Evolutionary conservation across 2,329 filamentous ascomycete genomes (phyloP).

Genomic region (Plenodomus biglobosus): DNA sequence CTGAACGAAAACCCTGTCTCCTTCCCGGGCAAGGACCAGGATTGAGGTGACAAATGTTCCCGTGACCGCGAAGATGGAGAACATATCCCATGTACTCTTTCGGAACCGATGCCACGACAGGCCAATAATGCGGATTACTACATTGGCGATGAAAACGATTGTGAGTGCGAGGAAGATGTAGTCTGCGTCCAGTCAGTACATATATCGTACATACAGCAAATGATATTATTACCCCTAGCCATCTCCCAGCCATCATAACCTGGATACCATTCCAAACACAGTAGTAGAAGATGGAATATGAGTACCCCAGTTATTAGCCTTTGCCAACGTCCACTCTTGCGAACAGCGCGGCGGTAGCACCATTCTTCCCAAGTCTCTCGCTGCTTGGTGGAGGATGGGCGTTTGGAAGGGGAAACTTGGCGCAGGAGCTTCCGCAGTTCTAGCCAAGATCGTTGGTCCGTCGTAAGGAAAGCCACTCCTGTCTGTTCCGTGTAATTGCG

Average conservation of each 20-base stretch:
- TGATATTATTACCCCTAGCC: conserved; percentile 55
- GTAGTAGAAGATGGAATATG: conserved; percentile 77
- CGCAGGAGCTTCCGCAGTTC: conserved; percentile 88
- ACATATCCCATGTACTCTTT: conserved; percentile 93
- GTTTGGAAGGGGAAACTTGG: conserved; percentile 93
- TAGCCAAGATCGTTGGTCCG: conserved; percentile 95
- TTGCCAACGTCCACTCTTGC: conserved; percentile 94
- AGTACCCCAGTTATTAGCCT: conserved; percentile 76
- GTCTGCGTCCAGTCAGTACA: conserved; percentile 50
- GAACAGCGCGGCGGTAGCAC: conserved; percentile 92
- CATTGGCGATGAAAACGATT: conserved; percentile 78
- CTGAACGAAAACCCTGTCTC: conserved; percentile 66
- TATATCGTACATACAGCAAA: background rate
- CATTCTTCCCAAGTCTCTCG: conserved; percentile 78
- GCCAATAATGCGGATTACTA: conserved; percentile 80
- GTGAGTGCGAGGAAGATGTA: conserved; percentile 79
- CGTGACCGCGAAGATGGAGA: conserved; percentile 75
- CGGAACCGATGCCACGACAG: conserved; percentile 91
- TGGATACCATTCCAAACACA: conserved; percentile 82
- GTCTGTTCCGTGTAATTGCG: conserved; percentile 99
- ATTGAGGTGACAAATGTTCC: conserved; percentile 83
- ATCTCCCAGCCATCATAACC: conserved; percentile 71
- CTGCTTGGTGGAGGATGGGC: conserved; percentile 76
- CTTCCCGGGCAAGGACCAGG: conserved; percentile 65
- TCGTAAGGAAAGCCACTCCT: conserved; percentile 91